Percentiles rank a stretch among this genome's conserved stretches.
Evolutionary conservation across 106 monocot species (phyloP).

Genomic region (Apostasia shenzhenica): DNA sequence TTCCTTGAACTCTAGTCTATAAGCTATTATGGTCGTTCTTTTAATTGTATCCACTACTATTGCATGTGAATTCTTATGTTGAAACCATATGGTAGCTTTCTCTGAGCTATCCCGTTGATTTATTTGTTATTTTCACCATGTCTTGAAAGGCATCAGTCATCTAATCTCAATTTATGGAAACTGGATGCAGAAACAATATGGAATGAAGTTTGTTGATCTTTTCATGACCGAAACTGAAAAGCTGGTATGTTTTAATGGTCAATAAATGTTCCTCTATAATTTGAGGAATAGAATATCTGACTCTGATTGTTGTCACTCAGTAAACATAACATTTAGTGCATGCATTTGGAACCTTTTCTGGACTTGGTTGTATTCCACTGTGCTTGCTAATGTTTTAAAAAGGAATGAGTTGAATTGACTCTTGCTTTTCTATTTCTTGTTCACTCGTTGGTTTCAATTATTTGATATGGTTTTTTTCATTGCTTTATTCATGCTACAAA

Average conservation of each 20-base stretch:
- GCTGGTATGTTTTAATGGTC: conserved; percentile 9
- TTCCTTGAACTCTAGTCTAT: too few relatives aligned
- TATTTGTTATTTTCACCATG: too few relatives aligned
- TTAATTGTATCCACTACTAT: too few relatives aligned
- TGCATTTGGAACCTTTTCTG: neutral
- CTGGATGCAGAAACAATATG: conserved; percentile 11
- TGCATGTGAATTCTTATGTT: too few relatives aligned
- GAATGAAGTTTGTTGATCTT: conserved; percentile 13
- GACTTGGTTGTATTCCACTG: neutral
- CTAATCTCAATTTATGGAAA: neutral
- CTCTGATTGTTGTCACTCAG: neutral
- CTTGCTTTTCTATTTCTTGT: neutral
- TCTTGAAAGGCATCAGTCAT: too few relatives aligned
- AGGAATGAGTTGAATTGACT: neutral
- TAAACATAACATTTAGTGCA: neutral
- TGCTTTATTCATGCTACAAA: neutral
- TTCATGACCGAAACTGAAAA: conserved; percentile 10
- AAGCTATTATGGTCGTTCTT: too few relatives aligned
- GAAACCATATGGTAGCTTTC: too few relatives aligned
- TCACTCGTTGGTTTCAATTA: neutral
- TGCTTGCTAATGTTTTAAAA: neutral
- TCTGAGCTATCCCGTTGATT: too few relatives aligned
- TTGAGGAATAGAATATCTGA: neutral
- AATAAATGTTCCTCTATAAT: neutral
- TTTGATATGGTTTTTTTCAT: neutral